phyloP scores from a whole-genome alignment of 495 filamentous ascomycete species.

The Penicillium fimorum region DNA sequence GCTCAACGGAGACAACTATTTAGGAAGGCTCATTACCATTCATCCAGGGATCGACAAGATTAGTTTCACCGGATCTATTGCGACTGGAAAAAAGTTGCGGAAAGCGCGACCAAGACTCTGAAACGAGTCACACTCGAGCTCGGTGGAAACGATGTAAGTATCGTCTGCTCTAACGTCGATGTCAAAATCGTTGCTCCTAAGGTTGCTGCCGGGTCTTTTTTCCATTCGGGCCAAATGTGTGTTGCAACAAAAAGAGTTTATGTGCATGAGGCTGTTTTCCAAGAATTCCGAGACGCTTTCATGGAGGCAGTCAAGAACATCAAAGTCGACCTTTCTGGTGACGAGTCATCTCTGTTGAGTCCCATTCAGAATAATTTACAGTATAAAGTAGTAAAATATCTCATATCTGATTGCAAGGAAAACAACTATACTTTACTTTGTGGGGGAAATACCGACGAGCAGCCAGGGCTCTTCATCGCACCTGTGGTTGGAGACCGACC shows the following conservation, averaged over 20 bases:
- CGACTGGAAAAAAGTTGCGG: neutral
- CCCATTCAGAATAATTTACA: neutral
- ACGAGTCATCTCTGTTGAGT: neutral
- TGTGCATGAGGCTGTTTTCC: no score
- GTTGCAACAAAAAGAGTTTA: no score
- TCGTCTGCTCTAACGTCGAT: no score
- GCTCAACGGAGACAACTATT: neutral
- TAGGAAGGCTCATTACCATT: neutral
- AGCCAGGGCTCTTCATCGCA: neutral
- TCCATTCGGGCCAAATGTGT: no score
- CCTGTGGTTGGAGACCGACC: neutral
- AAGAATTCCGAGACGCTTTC: no score
- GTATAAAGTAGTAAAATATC: neutral
- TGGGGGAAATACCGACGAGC: neutral
- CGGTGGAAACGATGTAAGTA: neutral
- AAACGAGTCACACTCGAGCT: neutral
- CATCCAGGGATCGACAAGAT: neutral
- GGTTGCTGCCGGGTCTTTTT: no score
- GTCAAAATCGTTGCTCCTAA: no score
- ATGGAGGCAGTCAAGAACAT: no score
- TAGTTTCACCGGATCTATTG: neutral
- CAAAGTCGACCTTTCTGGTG: no score
- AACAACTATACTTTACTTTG: neutral
- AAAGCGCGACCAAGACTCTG: neutral
- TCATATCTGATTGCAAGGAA: neutral